phyloP scores from a whole-genome alignment of 148 eudicot species.

The Arctostaphylos glauca region DNA sequence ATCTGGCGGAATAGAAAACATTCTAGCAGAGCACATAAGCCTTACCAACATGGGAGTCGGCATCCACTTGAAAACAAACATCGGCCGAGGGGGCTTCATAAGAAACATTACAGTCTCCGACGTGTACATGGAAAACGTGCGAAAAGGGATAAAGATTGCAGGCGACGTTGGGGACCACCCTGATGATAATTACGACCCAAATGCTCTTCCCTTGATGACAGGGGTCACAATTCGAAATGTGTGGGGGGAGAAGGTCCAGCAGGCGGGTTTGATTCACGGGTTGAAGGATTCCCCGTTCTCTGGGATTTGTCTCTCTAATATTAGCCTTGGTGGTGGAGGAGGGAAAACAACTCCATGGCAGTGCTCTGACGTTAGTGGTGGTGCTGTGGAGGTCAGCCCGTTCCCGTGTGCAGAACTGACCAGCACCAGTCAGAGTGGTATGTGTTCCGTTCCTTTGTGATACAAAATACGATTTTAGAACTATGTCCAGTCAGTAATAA shows the following conservation, averaged over 20 bases:
- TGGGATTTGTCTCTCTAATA: constrained; percentile 65
- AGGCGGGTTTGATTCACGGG: constrained; percentile 69
- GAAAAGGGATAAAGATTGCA: constrained; percentile 75
- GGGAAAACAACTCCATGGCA: constrained; percentile 52
- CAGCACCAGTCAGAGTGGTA: constrained; percentile 35
- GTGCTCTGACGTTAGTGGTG: constrained; percentile 83
- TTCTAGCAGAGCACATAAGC: constrained; percentile 73
- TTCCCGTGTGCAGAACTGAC: constrained; percentile 76
- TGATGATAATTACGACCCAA: constrained; percentile 55
- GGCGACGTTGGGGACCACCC: constrained; percentile 97
- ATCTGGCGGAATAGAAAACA: constrained; percentile 70
- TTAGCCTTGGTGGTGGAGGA: constrained; percentile 42
- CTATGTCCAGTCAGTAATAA: not conserved
- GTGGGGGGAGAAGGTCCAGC: constrained; percentile 57
- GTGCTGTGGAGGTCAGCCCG: constrained; percentile 74
- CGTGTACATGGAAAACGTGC: constrained; percentile 64
- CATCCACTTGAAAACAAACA: constrained; percentile 78
- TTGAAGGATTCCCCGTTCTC: constrained; percentile 69
- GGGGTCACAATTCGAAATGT: constrained; percentile 54
- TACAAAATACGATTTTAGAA: not conserved
- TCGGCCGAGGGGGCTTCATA: constrained; percentile 83
- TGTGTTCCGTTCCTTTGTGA: constrained; percentile 44
- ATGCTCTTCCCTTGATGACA: constrained; percentile 62
- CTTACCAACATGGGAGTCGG: constrained; percentile 76
- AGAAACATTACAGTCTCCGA: constrained; percentile 63